Percentiles rank a stretch among this genome's conserved stretches.
Conservation (phyloP, 2,329 filamentous ascomycete genomes). For the Myriangium duriaei region DNA sequence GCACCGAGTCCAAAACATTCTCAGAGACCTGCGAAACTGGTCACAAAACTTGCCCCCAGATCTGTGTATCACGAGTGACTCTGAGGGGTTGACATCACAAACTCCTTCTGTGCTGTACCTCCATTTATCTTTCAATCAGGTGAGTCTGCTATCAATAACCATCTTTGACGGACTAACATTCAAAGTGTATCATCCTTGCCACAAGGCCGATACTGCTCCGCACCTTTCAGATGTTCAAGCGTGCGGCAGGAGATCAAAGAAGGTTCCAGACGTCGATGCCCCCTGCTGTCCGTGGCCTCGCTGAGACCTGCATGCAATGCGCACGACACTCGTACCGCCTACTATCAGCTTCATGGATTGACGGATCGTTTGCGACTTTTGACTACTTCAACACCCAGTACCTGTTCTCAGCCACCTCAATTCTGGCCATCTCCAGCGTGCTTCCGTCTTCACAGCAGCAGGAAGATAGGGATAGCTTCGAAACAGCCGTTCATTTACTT, state of each 20-base stretch:
- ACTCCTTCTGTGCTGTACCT: too few species aligned
- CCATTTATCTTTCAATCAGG: too few species aligned
- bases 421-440: slow-evolving; percentile 33
- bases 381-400: slow-evolving; percentile 38
- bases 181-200: slow-evolving; percentile 23
- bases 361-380: slow-evolving; percentile 35
- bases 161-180: too few species aligned
- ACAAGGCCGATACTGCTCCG: slow-evolving; percentile 25
- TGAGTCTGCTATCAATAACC: too few species aligned
- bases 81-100: too few species aligned
- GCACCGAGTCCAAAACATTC: slow-evolving; percentile 25
- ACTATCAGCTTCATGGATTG: slow-evolving; percentile 34
- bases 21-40: slow-evolving; percentile 27
- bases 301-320: slow-evolving; percentile 31
- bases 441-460: slow-evolving; percentile 20
- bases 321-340: slow-evolving; percentile 33
- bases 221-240: too few species aligned
- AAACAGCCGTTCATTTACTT: slow-evolving; percentile 28
- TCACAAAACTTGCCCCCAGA: too few species aligned
- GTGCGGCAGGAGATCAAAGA: too few species aligned
- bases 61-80: too few species aligned
- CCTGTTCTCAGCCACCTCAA: slow-evolving; percentile 34
- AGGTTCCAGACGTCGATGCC: too few species aligned
- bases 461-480: slow-evolving; percentile 30
- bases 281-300: too few species aligned